A percentile compares a stretch with the other conserved stretches of the same genome.
Conservation (phyloP, 164 flowering plant genomes). For the Dillenia turbinata region DNA sequence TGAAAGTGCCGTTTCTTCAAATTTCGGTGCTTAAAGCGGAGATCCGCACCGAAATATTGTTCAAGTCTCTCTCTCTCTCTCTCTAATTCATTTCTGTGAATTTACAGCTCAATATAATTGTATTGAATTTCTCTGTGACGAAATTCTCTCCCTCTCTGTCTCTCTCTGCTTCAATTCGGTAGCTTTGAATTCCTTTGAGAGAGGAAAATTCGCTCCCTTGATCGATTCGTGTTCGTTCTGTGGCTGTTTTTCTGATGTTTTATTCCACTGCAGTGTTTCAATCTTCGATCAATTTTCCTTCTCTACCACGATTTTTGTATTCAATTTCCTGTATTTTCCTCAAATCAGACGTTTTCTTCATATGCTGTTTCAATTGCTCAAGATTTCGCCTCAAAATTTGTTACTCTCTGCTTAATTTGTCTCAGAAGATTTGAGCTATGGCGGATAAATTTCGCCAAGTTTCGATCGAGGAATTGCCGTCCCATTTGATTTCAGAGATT, state of each 20-base stretch:
- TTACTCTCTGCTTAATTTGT: constrained; percentile 13
- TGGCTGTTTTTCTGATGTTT: constrained; percentile 40
- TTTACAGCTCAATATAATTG: no score
- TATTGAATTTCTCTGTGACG: no score
- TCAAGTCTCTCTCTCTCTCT: no score
- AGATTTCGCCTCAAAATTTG: constrained; percentile 65
- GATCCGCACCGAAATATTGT: no score
- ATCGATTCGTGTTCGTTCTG: no score
- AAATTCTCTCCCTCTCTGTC: no score
- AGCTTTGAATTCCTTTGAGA: no score
- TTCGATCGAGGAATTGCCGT: constrained; percentile 72
- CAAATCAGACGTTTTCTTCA: constrained; percentile 43
- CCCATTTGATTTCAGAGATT: constrained; percentile 78
- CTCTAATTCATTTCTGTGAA: no score
- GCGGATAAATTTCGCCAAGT: constrained; percentile 33
- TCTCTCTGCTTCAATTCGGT: no score
- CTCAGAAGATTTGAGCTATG: constrained; percentile 18
- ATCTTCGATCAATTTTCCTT: constrained; percentile 24
- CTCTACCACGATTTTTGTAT: constrained; percentile 26
- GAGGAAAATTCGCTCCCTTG: no score
- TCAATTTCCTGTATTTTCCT: constrained; percentile 40
- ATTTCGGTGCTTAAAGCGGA: no score
- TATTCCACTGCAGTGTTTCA: constrained; percentile 25
- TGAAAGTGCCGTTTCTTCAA: no score
- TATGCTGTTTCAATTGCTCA: constrained; percentile 47